Evolutionary conservation across 495 filamentous ascomycete species (phyloP).

Genomic region (Penicillium paradoxum): DNA sequence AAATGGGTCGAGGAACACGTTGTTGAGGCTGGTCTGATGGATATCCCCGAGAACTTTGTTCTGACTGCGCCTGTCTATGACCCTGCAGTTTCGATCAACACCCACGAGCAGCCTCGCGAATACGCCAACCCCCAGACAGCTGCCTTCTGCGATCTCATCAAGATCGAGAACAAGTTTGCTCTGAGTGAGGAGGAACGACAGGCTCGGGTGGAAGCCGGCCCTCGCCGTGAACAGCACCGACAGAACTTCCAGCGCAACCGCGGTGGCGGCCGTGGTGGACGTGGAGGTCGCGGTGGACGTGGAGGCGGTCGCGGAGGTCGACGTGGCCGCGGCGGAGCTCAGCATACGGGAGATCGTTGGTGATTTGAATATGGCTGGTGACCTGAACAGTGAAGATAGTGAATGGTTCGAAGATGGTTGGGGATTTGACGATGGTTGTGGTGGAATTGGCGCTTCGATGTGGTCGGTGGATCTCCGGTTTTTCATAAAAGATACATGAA

Average conservation of each 20-base stretch:
- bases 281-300: conserved; percentile 15
- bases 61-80: conserved; percentile 70
- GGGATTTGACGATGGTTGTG: too few species aligned
- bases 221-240: conserved; percentile 12
- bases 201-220: conserved; percentile 38
- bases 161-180: conserved; percentile 72
- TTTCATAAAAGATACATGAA: too few species aligned
- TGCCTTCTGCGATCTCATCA: conserved; percentile 70
- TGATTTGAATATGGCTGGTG: background rate
- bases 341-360: background rate
- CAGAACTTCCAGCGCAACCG: conserved; percentile 3
- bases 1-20: conserved; percentile 75
- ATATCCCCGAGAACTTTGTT: conserved; percentile 70
- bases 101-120: conserved; percentile 55
- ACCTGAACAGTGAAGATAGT: too few species aligned
- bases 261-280: conserved; percentile 16
- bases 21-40: conserved; percentile 51
- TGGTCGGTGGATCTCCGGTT: too few species aligned
- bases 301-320: conserved; percentile 11
- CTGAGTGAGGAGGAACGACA: conserved; percentile 62
- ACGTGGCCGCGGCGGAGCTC: conserved; percentile 14
- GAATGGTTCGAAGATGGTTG: too few species aligned
- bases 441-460: too few species aligned
- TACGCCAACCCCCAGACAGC: conserved; percentile 80
- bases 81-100: conserved; percentile 30